phyloP scores from a whole-genome alignment of 2,329 filamentous ascomycete genomes.

The Metarhizium robertsii region DNA sequence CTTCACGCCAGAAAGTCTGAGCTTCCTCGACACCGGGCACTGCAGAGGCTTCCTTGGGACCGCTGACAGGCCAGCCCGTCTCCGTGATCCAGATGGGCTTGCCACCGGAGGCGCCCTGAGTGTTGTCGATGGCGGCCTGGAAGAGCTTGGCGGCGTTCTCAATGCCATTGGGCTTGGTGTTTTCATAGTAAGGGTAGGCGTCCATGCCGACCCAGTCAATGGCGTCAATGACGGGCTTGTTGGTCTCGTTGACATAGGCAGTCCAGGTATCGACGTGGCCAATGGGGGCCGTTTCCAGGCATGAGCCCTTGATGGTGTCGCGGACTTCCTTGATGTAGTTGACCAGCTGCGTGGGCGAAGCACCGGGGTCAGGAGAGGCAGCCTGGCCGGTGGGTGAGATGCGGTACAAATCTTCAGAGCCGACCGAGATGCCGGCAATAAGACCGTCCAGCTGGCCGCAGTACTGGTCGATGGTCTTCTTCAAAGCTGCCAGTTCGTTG shows the following conservation, averaged over 20 bases:
- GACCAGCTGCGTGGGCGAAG: constrained; percentile 51
- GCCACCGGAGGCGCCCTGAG: constrained; percentile 46
- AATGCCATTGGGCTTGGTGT: constrained; percentile 57
- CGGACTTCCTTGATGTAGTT: constrained; percentile 64
- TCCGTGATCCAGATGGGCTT: constrained; percentile 82
- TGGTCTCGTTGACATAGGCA: constrained; percentile 63
- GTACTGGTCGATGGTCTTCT: constrained; percentile 58
- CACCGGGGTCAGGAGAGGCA: constrained; percentile 53
- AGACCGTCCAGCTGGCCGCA: constrained; percentile 54
- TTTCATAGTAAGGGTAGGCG: constrained; percentile 78
- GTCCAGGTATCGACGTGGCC: constrained; percentile 92
- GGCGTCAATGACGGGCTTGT: constrained; percentile 58
- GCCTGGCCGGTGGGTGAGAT: constrained; percentile 59
- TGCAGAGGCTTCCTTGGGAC: constrained; percentile 50
- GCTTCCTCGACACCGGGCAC: constrained; percentile 59
- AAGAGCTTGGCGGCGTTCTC: constrained; percentile 57
- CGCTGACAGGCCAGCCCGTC: constrained; percentile 77
- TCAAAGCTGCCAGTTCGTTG: constrained; percentile 67
- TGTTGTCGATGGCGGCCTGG: constrained; percentile 53
- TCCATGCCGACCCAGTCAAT: constrained; percentile 78
- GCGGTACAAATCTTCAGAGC: constrained; percentile 80
- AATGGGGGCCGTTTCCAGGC: constrained; percentile 47
- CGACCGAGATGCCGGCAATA: constrained; percentile 76
- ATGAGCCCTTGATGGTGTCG: constrained; percentile 51
- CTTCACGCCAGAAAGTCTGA: constrained; percentile 69